Conservation (phyloP, 1,139 yeast species). For the Komagataea norvegica region DNA sequence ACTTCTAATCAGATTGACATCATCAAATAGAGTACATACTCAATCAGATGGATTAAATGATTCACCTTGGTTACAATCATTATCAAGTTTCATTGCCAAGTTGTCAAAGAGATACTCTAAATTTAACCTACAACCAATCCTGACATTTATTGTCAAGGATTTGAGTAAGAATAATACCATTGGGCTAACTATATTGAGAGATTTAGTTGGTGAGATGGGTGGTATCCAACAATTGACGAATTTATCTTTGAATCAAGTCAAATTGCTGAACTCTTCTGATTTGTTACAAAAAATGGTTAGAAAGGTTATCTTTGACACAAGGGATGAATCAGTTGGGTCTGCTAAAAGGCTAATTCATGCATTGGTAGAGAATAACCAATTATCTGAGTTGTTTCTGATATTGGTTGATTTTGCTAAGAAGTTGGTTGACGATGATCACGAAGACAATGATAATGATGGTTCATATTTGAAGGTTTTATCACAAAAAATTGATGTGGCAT, state of each 20-base stretch:
- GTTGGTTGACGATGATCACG: constrained; percentile 35
- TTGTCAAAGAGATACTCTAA: constrained; percentile 49
- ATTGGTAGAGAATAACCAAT: constrained; percentile 41
- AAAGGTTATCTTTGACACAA: constrained; percentile 57
- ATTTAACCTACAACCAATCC: constrained; percentile 52
- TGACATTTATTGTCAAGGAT: constrained; percentile 59
- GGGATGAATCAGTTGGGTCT: constrained; percentile 44
- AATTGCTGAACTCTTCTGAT: constrained; percentile 62
- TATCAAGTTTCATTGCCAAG: constrained; percentile 63
- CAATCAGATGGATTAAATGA: constrained; percentile 82
- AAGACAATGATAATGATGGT: constrained; percentile 4
- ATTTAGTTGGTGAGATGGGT: constrained; percentile 69
- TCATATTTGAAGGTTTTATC: constrained; percentile 52
- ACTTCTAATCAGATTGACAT: constrained; percentile 64
- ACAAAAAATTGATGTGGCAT: constrained; percentile 66
- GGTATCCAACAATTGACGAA: constrained; percentile 71
- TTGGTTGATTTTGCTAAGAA: constrained; percentile 49
- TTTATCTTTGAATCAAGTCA: constrained; percentile 60
- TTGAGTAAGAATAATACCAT: constrained; percentile 58
- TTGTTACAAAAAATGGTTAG: constrained; percentile 54
- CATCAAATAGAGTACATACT: constrained; percentile 56
- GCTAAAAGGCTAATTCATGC: constrained; percentile 50
- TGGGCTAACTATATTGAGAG: constrained; percentile 66
- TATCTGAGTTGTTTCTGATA: constrained; percentile 62
- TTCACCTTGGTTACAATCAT: constrained; percentile 78